phyloP scores from a whole-genome alignment of 371 early-diverging fungal genomes.

The Syncephalastrum monosporum region DNA sequence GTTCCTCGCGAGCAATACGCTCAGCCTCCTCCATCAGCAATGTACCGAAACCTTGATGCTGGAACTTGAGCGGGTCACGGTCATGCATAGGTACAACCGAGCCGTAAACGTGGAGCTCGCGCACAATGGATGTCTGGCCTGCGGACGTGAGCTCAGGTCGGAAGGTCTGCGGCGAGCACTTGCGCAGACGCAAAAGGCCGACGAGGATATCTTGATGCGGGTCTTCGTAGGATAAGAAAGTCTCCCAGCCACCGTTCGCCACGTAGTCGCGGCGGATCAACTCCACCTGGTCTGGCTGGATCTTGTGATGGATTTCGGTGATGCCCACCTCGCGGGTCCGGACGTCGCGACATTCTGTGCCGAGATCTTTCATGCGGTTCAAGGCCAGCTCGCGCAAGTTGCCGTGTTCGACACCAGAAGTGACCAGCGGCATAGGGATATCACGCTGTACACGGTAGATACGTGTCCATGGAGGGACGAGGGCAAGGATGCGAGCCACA shows the following conservation, averaged over 20 bases:
- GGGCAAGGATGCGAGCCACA: constrained; percentile 94
- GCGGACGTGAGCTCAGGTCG: constrained; percentile 86
- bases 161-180: constrained; percentile 92
- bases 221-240: constrained; percentile 99
- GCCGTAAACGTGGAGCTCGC: constrained; percentile 99
- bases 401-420: constrained; percentile 99
- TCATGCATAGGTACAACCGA: constrained; percentile 96
- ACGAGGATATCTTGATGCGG: constrained; percentile 98
- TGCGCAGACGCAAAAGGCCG: constrained; percentile 96
- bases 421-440: constrained; percentile 99
- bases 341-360: constrained; percentile 98
- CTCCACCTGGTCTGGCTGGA: constrained; percentile 94
- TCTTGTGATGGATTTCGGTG: constrained; percentile 97
- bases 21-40: constrained; percentile 99
- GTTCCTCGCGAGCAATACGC: constrained; percentile 98
- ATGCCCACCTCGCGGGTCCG: constrained; percentile 99
- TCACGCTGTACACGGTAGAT: constrained; percentile 99
- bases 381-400: constrained; percentile 98
- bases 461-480: constrained; percentile 99
- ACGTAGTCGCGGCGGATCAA: constrained; percentile 98
- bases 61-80: constrained; percentile 97
- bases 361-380: constrained; percentile 97
- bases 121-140: constrained; percentile 90
- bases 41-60: constrained; percentile 99
- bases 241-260: constrained; percentile 99